Evolutionary conservation across 352 stramenopile genomes (phyloP), one percentile per base, ranked within the genome.

Genomic region (Globisporangium okanoganense): DNA sequence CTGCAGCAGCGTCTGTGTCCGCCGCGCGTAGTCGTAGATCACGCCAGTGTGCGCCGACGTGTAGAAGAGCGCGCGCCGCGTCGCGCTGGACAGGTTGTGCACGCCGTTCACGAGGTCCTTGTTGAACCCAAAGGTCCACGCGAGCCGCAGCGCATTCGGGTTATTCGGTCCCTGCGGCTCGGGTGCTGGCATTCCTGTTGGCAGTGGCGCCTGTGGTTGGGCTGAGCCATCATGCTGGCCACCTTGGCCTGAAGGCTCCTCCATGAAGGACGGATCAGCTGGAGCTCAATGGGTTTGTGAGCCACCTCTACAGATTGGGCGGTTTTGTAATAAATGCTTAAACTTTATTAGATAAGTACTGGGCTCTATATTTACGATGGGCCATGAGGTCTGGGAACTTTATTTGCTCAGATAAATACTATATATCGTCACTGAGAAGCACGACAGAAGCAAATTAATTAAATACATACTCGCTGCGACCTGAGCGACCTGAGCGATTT

Each of bases 41-140:
- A 98, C 78, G 38, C 92, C 92, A 1, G 88, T 96, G 71, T 98
- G 91, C 2, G 92, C 87, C 10, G 90, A 79, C n/a, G 86, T 76
- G 66, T 97, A 97, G 56, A 98, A 97, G 12, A 98, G 64, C 27
- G 84, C 88, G 47, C 84, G 83, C 4, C 81, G 76, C 6, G 50
- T 49, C 35, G 78, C 71, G 5, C 82, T 85, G 24, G 85, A 92
- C 38, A 98, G 70, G 70, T 76, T 97, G 69, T 97, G 87, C n/a
- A 97, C 91, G 50, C 88, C 85, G 41, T 81, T 77, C 7, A 91
- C 68, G 31, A 95, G 68, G 55, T 96, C 85, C 53, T 96, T 97
- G 77, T 96, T 96, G 66, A 97, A 97, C 16, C 92, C 92, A 63
- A 97, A 98, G 0, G 80, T 81, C 92, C 90, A 98, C 18, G 77